phyloP scores from a whole-genome alignment of 768 basidiomycete genomes.

The Dioszegia hungarica region DNA sequence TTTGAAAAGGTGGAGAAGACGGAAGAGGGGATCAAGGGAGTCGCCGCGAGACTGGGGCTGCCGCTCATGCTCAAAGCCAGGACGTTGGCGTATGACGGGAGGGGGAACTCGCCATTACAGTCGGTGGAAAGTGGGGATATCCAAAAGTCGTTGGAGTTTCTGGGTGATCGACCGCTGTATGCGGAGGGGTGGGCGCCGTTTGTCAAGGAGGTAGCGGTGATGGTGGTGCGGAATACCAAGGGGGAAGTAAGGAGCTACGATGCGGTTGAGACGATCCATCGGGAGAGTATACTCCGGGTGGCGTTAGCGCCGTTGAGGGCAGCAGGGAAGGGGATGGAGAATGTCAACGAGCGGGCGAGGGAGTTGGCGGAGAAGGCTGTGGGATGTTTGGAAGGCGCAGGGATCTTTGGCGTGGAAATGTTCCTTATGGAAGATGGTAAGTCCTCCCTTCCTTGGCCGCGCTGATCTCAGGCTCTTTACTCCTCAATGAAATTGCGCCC shows the following conservation, averaged over 20 bases:
- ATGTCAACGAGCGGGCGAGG: constrained; percentile 61
- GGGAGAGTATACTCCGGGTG: constrained; percentile 86
- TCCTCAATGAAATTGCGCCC: constrained; percentile 95
- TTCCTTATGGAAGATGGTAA: constrained; percentile 83
- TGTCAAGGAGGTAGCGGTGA: constrained; percentile 83
- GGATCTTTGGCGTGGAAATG: constrained; percentile 97
- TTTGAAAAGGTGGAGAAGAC: constrained; percentile 62
- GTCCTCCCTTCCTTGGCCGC: constrained; percentile 23
- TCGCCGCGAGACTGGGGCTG: constrained; percentile 59
- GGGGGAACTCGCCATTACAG: constrained; percentile 79
- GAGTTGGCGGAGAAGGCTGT: constrained; percentile 75
- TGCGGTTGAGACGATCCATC: constrained; percentile 89
- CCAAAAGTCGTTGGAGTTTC: constrained; percentile 49
- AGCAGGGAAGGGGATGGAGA: constrained; percentile 52
- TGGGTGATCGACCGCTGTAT: constrained; percentile 72
- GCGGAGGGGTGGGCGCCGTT: constrained; percentile 94
- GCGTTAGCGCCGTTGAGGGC: constrained; percentile 79
- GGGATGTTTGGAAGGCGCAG: constrained; percentile 73
- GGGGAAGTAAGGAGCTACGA: constrained; percentile 82
- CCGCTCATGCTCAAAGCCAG: constrained; percentile 94
- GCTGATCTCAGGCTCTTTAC: constrained; percentile 50
- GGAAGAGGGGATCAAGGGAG: constrained; percentile 53
- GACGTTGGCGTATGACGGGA: constrained; percentile 92
- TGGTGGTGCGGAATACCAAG: constrained; percentile 77
- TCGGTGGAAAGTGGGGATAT: constrained; percentile 56